Conservation (phyloP, 1,139 yeast genomes). For the Kluyveromyces sp. region DNA sequence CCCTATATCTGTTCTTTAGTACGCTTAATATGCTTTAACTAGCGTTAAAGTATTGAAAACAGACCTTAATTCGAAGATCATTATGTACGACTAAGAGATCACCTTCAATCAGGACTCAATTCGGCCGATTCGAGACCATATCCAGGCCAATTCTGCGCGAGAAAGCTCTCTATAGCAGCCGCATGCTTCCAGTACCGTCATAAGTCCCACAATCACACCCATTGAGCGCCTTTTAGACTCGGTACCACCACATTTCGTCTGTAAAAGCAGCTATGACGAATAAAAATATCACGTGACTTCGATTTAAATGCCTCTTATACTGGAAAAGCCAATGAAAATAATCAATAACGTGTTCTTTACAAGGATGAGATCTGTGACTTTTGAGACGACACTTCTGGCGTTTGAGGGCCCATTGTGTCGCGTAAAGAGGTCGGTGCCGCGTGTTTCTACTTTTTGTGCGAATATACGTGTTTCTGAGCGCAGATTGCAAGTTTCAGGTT, state of each 20-base stretch:
- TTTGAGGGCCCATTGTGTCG: neutral
- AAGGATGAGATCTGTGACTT: neutral
- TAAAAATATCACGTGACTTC: too few relatives aligned
- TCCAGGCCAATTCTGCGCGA: too few relatives aligned
- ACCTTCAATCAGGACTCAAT: too few relatives aligned
- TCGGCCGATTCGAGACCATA: too few relatives aligned
- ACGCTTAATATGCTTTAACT: neutral
- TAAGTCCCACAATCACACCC: too few relatives aligned
- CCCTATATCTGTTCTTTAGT: neutral
- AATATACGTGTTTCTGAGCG: neutral
- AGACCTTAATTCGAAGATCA: neutral
- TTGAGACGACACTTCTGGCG: neutral
- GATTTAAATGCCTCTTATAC: too few relatives aligned
- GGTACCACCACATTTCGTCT: too few relatives aligned
- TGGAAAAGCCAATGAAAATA: too few relatives aligned
- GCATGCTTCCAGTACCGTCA: too few relatives aligned
- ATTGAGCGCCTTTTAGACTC: neutral
- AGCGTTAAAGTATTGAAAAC: neutral
- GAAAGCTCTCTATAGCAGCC: too few relatives aligned
- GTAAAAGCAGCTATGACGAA: too few relatives aligned
- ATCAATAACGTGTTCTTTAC: neutral
- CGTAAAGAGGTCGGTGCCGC: neutral
- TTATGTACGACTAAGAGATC: neutral
- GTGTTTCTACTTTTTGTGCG: neutral
- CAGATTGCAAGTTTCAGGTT: neutral